These are phyloP conservation scores for Primulina huaijiensis DNA, from an alignment of 257 asterid species.

Conservation along the genomic window DNA sequence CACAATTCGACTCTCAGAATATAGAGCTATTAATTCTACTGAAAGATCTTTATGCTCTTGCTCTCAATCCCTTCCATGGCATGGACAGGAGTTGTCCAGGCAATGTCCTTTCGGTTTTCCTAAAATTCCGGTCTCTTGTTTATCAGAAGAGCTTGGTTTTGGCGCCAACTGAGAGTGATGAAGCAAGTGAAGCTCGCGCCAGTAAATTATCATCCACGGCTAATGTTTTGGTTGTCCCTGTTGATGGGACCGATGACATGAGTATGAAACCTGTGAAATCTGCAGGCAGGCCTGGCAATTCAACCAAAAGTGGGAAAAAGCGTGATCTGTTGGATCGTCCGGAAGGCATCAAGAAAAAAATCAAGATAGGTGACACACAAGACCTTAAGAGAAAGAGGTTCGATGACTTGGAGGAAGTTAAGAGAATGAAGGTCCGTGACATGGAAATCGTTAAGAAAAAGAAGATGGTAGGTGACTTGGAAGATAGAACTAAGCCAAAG, in stretches of 20 bases:
- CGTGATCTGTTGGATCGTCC: constrained; percentile 69
- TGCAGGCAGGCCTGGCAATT: constrained; percentile 54
- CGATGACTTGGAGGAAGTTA: constrained; percentile 39
- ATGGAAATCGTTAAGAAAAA: constrained; percentile 35
- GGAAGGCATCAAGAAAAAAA: constrained; percentile 59
- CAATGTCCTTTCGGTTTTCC: constrained; percentile 36
- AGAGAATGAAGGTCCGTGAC: constrained; percentile 23
- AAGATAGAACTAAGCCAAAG: constrained; percentile 24
- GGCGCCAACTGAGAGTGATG: constrained; percentile 39
- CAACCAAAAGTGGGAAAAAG: constrained; percentile 70
- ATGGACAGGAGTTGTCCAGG: constrained; percentile 40
- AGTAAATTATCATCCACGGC: constrained; percentile 28
- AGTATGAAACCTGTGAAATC: constrained; percentile 46
- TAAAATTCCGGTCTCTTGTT: constrained; percentile 72
- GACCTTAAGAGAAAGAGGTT: constrained; percentile 30
- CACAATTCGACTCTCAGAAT: constrained; percentile 28
- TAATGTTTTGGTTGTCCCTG: constrained; percentile 25
- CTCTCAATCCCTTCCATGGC: constrained; percentile 67
- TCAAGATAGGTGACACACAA: constrained; percentile 41
- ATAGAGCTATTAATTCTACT: constrained; percentile 43
- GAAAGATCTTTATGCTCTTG: constrained; percentile 58
- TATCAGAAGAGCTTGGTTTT: constrained; percentile 71
- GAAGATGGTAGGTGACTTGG: constrained; percentile 10
- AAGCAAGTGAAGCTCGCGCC: constrained; percentile 37
- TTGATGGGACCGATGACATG: constrained; percentile 37